These are phyloP conservation scores for Thinopyrum obtusiflorum DNA, from an alignment of 202 grass and related monocot species.

Conservation along the genomic window DNA sequence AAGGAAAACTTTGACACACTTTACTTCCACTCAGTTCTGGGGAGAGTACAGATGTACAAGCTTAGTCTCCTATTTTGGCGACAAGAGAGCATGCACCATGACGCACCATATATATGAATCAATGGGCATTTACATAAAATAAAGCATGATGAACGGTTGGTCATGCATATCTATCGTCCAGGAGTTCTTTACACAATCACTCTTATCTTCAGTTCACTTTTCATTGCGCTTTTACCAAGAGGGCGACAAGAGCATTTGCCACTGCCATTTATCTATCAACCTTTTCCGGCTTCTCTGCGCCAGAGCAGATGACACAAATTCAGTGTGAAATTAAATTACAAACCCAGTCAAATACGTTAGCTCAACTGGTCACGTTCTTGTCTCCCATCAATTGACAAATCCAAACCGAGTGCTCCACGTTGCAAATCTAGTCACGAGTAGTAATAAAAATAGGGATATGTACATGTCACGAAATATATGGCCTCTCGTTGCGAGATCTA, in stretches of 20 bases:
- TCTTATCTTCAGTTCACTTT: not conserved
- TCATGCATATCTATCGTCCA: not conserved
- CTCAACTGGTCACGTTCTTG: not conserved
- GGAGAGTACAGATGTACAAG: not conserved
- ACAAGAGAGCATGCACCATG: not conserved
- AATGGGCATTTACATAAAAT: not conserved
- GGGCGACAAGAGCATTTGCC: not conserved
- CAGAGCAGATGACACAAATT: not conserved
- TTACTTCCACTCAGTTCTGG: not conserved
- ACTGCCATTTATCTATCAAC: not conserved
- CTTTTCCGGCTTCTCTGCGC: not conserved
- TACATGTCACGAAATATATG: conserved; percentile 18
- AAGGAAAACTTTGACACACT: not conserved
- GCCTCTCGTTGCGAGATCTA: not conserved
- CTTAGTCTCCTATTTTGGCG: not conserved
- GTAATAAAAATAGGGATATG: not conserved
- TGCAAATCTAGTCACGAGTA: not conserved
- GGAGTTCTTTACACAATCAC: not conserved
- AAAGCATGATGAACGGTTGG: not conserved
- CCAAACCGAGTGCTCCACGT: not conserved
- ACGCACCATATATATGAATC: not conserved
- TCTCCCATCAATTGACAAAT: conserved; percentile 28
- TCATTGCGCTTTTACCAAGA: not conserved
- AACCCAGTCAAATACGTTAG: not conserved
- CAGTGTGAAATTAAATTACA: not conserved